Conservation (phyloP, 176 grass and related monocot genomes). For the Avena eriantha region DNA sequence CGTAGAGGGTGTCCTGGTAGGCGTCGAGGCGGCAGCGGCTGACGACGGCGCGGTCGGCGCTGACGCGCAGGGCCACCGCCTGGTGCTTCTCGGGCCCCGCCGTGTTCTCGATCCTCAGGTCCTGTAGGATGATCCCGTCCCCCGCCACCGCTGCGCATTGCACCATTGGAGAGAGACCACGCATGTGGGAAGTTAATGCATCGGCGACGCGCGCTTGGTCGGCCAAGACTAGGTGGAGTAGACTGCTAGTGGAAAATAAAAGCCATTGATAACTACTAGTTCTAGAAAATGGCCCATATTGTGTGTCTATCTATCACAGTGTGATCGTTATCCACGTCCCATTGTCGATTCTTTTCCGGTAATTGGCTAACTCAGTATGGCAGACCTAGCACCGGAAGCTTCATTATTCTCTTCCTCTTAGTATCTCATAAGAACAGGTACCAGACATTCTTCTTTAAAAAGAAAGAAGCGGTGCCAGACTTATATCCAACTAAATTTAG, state of each 20-base stretch:
- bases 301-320: no score
- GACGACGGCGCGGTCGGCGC: constrained; percentile 58
- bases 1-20: constrained; percentile 63
- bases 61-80: constrained; percentile 73
- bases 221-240: no score
- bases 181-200: no score
- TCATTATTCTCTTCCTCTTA: not conserved
- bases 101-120: constrained; percentile 60
- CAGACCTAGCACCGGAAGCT: not conserved
- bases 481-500: not conserved
- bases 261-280: no score
- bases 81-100: constrained; percentile 60
- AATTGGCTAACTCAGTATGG: not conserved
- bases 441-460: not conserved
- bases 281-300: no score
- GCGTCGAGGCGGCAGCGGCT: constrained; percentile 54
- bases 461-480: not conserved
- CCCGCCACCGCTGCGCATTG: constrained; percentile 55
- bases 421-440: not conserved
- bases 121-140: constrained; percentile 59
- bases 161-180: not conserved
- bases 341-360: no score
- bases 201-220: no score
- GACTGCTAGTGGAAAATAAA: no score
- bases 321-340: no score